Percentiles rank a stretch among this genome's conserved stretches.
phyloP scores from a whole-genome alignment of 257 asterid genomes.

The Gynochthodes officinalis region DNA sequence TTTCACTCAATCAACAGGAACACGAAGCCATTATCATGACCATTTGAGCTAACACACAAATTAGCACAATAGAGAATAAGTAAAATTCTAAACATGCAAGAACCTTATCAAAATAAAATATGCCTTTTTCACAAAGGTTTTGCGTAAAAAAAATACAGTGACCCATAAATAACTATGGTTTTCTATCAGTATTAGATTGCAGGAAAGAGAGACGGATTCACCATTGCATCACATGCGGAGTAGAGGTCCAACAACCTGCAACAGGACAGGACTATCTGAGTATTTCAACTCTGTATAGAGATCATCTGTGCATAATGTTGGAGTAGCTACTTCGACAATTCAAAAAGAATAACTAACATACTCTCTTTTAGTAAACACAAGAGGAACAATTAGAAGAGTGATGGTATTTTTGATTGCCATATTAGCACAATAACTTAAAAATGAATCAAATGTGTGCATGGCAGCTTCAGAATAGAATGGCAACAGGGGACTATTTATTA shows the following conservation, averaged over 20 bases:
- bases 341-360: not conserved
- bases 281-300: not conserved
- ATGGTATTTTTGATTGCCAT: not conserved
- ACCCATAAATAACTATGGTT: not conserved
- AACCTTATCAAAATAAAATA: not conserved
- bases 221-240: slow-evolving; percentile 83
- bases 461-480: not conserved
- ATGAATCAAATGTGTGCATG: too few relatives aligned
- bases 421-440: not conserved
- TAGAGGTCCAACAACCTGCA: slow-evolving; percentile 93
- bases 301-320: not conserved
- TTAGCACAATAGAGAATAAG: not conserved
- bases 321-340: not conserved
- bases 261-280: slow-evolving; percentile 1
- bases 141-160: not conserved
- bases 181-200: not conserved
- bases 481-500: not conserved
- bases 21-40: not conserved
- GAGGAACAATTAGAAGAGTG: not conserved
- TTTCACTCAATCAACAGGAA: not conserved
- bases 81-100: not conserved
- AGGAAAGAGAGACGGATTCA: slow-evolving; percentile 20
- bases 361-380: too few relatives aligned
- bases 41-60: not conserved
- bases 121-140: not conserved